Evolutionary conservation across 306 rosid genomes (phyloP).

Genomic region (Prunus mume): DNA sequence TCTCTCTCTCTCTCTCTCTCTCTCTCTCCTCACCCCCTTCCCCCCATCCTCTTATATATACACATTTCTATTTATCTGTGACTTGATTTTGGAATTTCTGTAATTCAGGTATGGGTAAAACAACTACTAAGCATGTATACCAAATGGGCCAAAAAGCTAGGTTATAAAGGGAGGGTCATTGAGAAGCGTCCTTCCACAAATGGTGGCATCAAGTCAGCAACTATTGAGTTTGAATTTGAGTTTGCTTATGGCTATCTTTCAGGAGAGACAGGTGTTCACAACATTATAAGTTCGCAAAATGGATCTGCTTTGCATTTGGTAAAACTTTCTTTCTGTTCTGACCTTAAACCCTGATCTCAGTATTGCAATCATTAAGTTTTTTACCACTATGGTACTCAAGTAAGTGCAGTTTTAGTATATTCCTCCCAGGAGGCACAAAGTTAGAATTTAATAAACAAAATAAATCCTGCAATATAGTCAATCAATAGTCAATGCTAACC

Average conservation of each 20-base stretch:
- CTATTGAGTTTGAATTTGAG: conserved; percentile 74
- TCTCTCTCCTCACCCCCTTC: not conserved
- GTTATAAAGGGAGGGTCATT: conserved; percentile 61
- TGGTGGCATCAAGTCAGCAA: conserved; percentile 61
- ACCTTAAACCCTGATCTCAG: not conserved
- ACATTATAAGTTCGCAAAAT: conserved; percentile 42
- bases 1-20: not conserved
- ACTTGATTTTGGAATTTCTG: conserved; percentile 20
- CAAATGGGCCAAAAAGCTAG: conserved; percentile 75
- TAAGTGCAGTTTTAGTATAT: too few relatives aligned
- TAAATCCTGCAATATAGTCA: too few relatives aligned
- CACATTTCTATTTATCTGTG: conserved; percentile 11
- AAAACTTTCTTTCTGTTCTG: conserved; percentile 21
- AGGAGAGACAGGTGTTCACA: conserved; percentile 77
- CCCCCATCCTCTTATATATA: not conserved
- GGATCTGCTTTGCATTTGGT: conserved; percentile 52
- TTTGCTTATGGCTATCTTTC: conserved; percentile 80
- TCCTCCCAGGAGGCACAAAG: too few relatives aligned
- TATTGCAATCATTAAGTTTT: not conserved
- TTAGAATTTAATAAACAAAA: too few relatives aligned
- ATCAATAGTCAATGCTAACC: not conserved
- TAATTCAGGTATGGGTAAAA: conserved; percentile 71
- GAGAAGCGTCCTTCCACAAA: conserved; percentile 46
- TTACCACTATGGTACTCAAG: too few relatives aligned
- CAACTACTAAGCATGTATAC: conserved; percentile 64